Base-by-base conservation (phyloP, 73 alveolate species). In the Paramecium bursaria region DNA sequence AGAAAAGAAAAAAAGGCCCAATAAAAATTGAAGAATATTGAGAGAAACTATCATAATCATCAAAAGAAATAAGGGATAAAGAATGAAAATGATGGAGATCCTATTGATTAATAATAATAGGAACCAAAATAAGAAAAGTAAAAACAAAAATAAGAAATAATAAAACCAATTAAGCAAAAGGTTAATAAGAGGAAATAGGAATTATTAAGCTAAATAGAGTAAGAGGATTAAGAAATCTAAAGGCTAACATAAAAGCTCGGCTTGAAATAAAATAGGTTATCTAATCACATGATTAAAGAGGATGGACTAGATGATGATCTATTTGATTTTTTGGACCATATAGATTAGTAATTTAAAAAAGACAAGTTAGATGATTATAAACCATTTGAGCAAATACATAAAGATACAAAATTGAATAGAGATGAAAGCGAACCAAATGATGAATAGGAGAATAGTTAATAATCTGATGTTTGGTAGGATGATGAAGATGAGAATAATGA, bases 271-370 rank as follows among this genome's bases (percentile, higher is more conserved):
- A 67, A 67, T 39, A 67, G 82, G 44, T 67, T 67, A 67, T 25
- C 53, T 11, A 33, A 67, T 11, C 50, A 19, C 17, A 39, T 39
- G 44, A 39, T 67, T 14, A 19, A 31, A 21, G 60, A 33, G 19
- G 82, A 67, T 67, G 82, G 82, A 1, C 44, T 67, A 6, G 82
- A 67, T 15, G 82, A 42, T 3, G 82, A 67, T 14, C 44, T 67
- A 19, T 67, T 67, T 35, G 82, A 67, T 19, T 67, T 67, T 23
- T 67, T 67, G 21, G 82, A 67, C 44, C 82, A 67, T 19, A 67
- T 67, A 19, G 82, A 67, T 67, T 0, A 13, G 42, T 53, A 33
- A 35, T 50, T 22, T 22, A 29, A 29, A 31, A 22, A 61, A 33
- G 52, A 7, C 1, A 33, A 57, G 0, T n/a, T 29, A 6, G 50